These are phyloP conservation scores for Neurospora tetraspora DNA, from an alignment of 495 filamentous ascomycete genomes.

Conservation along the genomic window DNA sequence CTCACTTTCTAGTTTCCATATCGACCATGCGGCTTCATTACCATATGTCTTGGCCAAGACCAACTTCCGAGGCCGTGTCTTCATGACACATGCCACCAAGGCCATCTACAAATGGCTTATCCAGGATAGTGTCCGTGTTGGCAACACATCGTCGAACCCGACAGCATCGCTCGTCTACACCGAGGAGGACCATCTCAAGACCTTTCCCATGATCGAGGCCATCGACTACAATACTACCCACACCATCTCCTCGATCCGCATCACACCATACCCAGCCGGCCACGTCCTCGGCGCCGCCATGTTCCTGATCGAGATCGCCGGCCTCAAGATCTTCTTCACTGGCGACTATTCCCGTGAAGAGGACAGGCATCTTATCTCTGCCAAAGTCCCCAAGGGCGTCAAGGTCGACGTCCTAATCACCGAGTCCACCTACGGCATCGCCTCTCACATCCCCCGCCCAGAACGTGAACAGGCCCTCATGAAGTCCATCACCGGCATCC, in stretches of 20 bases:
- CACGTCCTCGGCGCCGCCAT: slow-evolving; percentile 98
- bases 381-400: slow-evolving; percentile 70
- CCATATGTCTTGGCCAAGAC: slow-evolving; percentile 97
- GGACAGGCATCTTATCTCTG: slow-evolving; percentile 88
- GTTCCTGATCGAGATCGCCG: slow-evolving; percentile 94
- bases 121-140: slow-evolving; percentile 87
- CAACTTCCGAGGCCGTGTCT: slow-evolving; percentile 90
- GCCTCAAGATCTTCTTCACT: slow-evolving; percentile 91
- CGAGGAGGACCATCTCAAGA: slow-evolving; percentile 86
- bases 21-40: slow-evolving; percentile 92
- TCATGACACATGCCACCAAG: slow-evolving; percentile 98
- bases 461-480: slow-evolving; percentile 89
- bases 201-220: slow-evolving; percentile 86
- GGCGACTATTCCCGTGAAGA: slow-evolving; percentile 94
- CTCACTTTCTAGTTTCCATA: slow-evolving; percentile 63
- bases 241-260: slow-evolving; percentile 88
- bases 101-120: slow-evolving; percentile 99
- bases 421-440: slow-evolving; percentile 92
- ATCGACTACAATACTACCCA: slow-evolving; percentile 98
- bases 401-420: slow-evolving; percentile 95
- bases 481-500: slow-evolving; percentile 82
- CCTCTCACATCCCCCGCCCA: slow-evolving; percentile 74
- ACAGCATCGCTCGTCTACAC: slow-evolving; percentile 73
- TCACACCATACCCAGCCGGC: slow-evolving; percentile 92
- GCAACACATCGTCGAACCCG: slow-evolving; percentile 66